A percentile compares a stretch with the other conserved stretches of the same genome.
Conservation (phyloP, 164 flowering plant genomes). For the Annona squamosa region DNA sequence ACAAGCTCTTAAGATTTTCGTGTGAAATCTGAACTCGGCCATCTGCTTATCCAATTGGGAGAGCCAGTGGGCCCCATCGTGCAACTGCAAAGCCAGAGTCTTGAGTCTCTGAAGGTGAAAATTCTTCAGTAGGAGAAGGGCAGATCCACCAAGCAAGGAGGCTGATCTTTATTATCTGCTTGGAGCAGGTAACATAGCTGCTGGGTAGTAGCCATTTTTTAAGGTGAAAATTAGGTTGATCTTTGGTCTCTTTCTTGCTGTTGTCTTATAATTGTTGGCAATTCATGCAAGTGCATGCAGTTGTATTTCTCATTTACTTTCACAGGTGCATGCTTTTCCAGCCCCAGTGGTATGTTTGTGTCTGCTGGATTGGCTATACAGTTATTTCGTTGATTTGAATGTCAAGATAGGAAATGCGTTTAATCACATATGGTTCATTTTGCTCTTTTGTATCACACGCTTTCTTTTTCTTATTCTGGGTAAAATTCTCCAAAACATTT, state of each 20-base stretch:
- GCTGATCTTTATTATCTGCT: constrained; percentile 12
- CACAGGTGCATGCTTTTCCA: constrained; percentile 1
- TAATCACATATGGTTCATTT: not conserved
- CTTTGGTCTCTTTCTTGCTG: constrained; percentile 1
- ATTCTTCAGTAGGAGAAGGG: constrained; percentile 3
- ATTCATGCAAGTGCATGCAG: constrained; percentile 1
- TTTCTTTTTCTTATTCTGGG: not conserved
- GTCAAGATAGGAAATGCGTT: not conserved
- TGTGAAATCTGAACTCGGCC: constrained; percentile 2
- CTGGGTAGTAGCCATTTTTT: constrained; percentile 16
- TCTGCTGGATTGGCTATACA: not conserved
- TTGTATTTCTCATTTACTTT: not conserved
- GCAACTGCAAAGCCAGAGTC: constrained; percentile 2
- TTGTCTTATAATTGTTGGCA: constrained; percentile 4
- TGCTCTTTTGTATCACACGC: not conserved
- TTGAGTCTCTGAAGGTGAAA: not conserved
- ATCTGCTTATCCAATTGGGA: constrained; percentile 1
- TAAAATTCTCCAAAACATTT: not conserved
- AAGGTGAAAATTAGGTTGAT: constrained; percentile 6
- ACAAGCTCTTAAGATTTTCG: constrained; percentile 3
- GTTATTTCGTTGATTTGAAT: not conserved
- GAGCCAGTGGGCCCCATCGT: constrained; percentile 1
- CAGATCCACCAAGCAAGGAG: constrained; percentile 9
- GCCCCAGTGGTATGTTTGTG: not conserved
- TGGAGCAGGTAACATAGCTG: constrained; percentile 14